phyloP scores from a whole-genome alignment of 225 moss, liverwort and hornwort species.

The Physcomitrellopsis africana region DNA sequence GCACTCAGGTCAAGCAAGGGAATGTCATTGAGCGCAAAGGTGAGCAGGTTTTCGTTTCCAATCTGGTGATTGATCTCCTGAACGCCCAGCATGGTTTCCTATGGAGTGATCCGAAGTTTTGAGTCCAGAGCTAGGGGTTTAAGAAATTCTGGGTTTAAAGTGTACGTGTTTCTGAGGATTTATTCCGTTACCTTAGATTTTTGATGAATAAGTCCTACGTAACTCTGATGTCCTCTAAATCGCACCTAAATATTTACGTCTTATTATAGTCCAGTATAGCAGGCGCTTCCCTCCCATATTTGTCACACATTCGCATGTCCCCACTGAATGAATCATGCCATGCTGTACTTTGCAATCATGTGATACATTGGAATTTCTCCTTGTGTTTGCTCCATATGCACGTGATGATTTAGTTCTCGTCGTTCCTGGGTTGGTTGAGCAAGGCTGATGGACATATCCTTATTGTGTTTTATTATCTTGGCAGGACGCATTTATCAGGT shows the following conservation, averaged over 20 bases:
- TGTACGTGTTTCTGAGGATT: not conserved
- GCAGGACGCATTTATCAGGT: slow-evolving; percentile 66
- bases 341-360: slow-evolving; percentile 4
- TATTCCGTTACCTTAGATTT: not conserved
- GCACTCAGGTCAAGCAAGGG: slow-evolving; percentile 84
- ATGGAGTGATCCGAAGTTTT: slow-evolving; percentile 5
- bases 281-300: not conserved
- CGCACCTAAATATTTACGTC: not conserved
- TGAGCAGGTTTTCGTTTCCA: slow-evolving; percentile 35
- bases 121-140: slow-evolving; percentile 8
- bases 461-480: slow-evolving; percentile 39
- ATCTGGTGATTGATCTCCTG: not conserved
- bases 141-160: slow-evolving; percentile 29
- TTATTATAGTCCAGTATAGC: not conserved
- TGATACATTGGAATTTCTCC: slow-evolving; percentile 16
- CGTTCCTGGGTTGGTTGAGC: slow-evolving; percentile 40
- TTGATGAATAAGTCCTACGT: not conserved
- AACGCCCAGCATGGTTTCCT: not conserved
- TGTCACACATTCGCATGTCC: not conserved
- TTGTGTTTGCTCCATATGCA: slow-evolving; percentile 10
- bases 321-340: slow-evolving; percentile 6
- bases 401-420: slow-evolving; percentile 35
- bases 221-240: not conserved
- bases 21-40: slow-evolving; percentile 96
- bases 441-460: slow-evolving; percentile 46